Base-by-base conservation (phyloP, 495 filamentous ascomycete species). In the Xylaria flabelliformis region DNA sequence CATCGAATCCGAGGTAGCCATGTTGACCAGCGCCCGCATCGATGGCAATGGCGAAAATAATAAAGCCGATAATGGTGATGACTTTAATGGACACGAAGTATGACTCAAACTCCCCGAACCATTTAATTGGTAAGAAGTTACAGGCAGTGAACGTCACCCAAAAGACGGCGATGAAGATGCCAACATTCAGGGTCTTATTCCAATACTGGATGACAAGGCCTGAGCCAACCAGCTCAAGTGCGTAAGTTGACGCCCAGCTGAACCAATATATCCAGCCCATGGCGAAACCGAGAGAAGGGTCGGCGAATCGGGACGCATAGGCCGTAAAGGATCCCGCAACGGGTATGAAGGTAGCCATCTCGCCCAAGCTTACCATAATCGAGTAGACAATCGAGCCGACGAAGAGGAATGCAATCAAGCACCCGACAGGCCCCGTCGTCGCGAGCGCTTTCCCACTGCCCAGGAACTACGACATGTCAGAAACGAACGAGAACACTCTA, bases 161-260 rank as follows among this genome's bases (percentile, higher is more conserved):
- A 80, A 94, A 90, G 67, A 97, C 80, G n/a, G 88, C 85, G 77
- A 95, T 94, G 76, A 92, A 92, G 64, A 91, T 91, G 34, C 90
- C 90, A 63, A 87, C 84, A 72, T 80, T 83, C 39, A 84, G 75
- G 39, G 80, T 79, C 17, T 79, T 73, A 46, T 91, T 82, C 93
- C 93, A 96, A 77, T 88, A 95, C 68, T 91, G 88, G 48, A 95
- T 91, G 69, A 94, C 90, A 65, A 93, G 77, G 9, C 91, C 88
- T 2, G 93, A 91, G 3, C 91, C 92, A 3, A 90, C 90, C 21
- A 95, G 87, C 73, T 94, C 92, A n/a, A 93, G 84, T 41, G 90
- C 92, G 72, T 91, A 90, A 0, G 91, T 93, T 48, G 90, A 90
- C 24, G 85, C 79, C 82, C 77, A 75, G 55, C 79, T 83, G 59